Conservation (phyloP, 768 basidiomycete species). For the Trametes elegans region DNA sequence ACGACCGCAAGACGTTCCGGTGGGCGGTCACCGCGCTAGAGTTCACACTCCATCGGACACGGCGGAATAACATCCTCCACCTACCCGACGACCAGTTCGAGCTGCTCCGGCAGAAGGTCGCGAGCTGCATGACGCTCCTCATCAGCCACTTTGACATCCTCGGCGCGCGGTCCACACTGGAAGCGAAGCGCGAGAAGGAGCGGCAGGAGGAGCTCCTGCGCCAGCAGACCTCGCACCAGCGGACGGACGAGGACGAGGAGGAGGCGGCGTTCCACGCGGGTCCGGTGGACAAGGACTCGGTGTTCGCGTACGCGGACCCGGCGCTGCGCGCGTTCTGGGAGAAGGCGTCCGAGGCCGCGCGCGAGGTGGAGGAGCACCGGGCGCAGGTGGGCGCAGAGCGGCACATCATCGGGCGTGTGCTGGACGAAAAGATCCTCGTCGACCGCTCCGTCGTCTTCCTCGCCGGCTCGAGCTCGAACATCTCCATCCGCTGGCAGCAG, state of each 20-base stretch:
- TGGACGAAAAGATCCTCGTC: constrained; percentile 91
- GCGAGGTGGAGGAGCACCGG: constrained; percentile 64
- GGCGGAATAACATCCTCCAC: constrained; percentile 85
- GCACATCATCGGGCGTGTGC: constrained; percentile 82
- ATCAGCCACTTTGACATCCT: constrained; percentile 98
- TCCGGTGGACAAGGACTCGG: constrained; percentile 35
- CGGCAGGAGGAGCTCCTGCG: constrained; percentile 61
- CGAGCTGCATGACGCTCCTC: constrained; percentile 94
- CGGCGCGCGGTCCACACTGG: constrained; percentile 84
- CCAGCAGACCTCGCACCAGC: constrained; percentile 49
- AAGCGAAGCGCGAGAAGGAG: constrained; percentile 90
- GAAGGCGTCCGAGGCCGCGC: constrained; percentile 54
- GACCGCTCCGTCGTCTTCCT: constrained; percentile 93
- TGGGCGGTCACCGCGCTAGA: constrained; percentile 98
- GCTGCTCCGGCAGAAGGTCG: constrained; percentile 86
- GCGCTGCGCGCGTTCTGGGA: constrained; percentile 80
- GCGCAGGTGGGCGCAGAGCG: constrained; percentile 62
- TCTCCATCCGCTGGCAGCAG: constrained; percentile 97
- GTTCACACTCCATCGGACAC: constrained; percentile 85
- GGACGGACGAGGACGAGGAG: constrained; percentile 52
- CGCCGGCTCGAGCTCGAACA: constrained; percentile 93
- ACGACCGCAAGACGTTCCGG: constrained; percentile 93
- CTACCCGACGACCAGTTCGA: constrained; percentile 88
- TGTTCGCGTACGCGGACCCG: constrained; percentile 52
- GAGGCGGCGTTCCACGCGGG: constrained; percentile 35